Percentiles rank a stretch among this genome's conserved stretches.
phyloP scores from a whole-genome alignment of 2,329 filamentous ascomycete genomes.

The Fusarium nurragi region DNA sequence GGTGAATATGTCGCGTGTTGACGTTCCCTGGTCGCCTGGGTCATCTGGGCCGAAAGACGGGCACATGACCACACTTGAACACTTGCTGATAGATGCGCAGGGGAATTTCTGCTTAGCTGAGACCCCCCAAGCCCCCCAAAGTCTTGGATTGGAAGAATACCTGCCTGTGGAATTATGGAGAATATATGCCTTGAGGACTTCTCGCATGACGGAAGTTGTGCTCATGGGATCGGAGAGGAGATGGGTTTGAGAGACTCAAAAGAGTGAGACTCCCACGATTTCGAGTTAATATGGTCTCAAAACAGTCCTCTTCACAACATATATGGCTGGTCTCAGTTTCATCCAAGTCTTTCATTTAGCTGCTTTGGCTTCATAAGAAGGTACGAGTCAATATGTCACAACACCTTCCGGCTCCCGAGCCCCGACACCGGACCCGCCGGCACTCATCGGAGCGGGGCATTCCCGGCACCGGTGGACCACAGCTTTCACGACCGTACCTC shows the following conservation, averaged over 20 bases:
- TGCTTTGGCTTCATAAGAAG: not conserved
- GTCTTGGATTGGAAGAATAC: constrained; percentile 1
- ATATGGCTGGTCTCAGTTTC: not conserved
- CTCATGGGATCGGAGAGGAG: constrained; percentile 30
- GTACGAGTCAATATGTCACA: constrained; percentile 24
- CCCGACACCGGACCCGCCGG: constrained; percentile 31
- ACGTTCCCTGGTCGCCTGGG: constrained; percentile 14
- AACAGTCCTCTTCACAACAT: not conserved
- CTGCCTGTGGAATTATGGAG: constrained; percentile 11
- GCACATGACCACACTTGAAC: constrained; percentile 38
- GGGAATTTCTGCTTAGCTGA: constrained; percentile 37
- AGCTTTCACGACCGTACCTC: constrained; percentile 34
- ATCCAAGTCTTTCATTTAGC: not conserved
- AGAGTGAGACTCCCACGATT: constrained; percentile 16
- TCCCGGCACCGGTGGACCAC: constrained; percentile 5
- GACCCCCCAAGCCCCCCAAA: constrained; percentile 2
- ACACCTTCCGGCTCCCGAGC: constrained; percentile 26
- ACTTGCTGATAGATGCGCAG: constrained; percentile 37
- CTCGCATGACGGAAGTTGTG: constrained; percentile 38
- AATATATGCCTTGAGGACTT: constrained; percentile 12
- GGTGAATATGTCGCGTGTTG: constrained; percentile 34
- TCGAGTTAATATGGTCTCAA: not conserved
- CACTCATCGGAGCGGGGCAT: constrained; percentile 37
- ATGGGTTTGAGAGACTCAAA: constrained; percentile 24
- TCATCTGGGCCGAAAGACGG: constrained; percentile 31